Base-by-base conservation (phyloP, 495 filamentous ascomycete species). In the Talaromyces proteolyticus region DNA sequence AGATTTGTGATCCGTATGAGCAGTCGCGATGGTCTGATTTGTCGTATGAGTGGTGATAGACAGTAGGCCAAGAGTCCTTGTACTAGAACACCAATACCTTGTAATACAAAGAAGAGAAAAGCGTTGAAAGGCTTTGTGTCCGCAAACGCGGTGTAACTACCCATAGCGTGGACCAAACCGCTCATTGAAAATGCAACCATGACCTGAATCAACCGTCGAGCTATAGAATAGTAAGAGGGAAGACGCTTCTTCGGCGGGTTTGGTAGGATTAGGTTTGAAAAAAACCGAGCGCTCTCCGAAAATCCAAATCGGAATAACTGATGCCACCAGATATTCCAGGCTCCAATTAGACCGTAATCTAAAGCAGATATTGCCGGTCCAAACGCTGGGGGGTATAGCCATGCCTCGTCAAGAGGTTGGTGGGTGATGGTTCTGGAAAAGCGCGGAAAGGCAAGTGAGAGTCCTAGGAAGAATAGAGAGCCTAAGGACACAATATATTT, bases 251-350 rank as follows among this genome's bases (percentile, higher is more conserved):
- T 41, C n/a, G n/a, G n/a, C n/a, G n/a, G n/a, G n/a, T n/a, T n/a
- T n/a, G 14, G 16, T n/a, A 34, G 65, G 22, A 18, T 20, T 45
- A 11, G 49, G 0, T 69, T 60, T 4, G 81, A 48, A 19, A 87
- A 53, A 57, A 67, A 84, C 6, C 64, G 60, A 0, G 73, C 63
- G 0, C 84, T 78, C 1, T 77, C 74, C 5, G 77, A 65, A 60
- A 95, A 92, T 0, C 74, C 86, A 29, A 79, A 74, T 3, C 88
- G 82, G 67, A 95, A 93, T 1, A 84, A 77, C 62, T 95, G 90
- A 63, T 95, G 90, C 90, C 90, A 95, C 84, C 85, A 94, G 14
- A 70, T 75, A 38, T 85, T 80, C 90, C 90, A 96, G 56, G 84
- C 80, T 23, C 89, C 89, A 6, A 77, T 70, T 1, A 96, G 66